phyloP scores from a whole-genome alignment of 768 basidiomycete genomes.

The Termitomyces sp. region DNA sequence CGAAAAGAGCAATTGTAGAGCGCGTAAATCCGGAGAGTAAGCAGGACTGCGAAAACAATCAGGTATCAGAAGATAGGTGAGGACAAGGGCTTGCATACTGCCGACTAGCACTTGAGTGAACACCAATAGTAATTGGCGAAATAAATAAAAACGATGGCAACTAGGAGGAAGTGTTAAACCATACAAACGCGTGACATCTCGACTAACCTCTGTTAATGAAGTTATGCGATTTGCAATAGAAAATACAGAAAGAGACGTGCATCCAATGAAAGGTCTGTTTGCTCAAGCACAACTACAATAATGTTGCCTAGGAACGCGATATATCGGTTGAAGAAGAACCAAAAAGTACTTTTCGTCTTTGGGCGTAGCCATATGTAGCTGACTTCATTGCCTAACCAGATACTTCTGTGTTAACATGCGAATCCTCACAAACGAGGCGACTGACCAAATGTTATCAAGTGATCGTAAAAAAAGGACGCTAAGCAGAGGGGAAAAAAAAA shows the following conservation, averaged over 20 bases:
- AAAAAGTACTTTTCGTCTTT: constrained; percentile 29
- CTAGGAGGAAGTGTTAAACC: constrained; percentile 17
- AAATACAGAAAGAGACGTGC: constrained; percentile 12
- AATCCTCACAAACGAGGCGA: neutral
- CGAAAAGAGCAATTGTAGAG: constrained; percentile 37
- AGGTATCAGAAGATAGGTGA: neutral
- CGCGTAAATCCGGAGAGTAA: constrained; percentile 45
- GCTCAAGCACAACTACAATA: constrained; percentile 22
- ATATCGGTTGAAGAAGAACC: constrained; percentile 49
- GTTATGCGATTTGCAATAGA: neutral
- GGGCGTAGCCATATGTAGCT: constrained; percentile 39
- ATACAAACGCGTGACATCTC: neutral
- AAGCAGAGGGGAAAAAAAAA: neutral
- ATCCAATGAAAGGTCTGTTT: constrained; percentile 18
- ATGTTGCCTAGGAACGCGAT: constrained; percentile 36
- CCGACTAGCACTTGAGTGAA: constrained; percentile 40
- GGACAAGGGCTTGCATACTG: constrained; percentile 24
- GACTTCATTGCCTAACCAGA: constrained; percentile 30
- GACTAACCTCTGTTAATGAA: constrained; percentile 11
- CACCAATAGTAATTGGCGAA: constrained; percentile 36
- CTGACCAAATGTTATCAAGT: constrained; percentile 31
- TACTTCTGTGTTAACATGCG: neutral
- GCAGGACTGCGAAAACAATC: constrained; percentile 25
- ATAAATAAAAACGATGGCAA: constrained; percentile 31
- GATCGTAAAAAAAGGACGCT: constrained; percentile 35